phyloP scores from a whole-genome alignment of 768 basidiomycete species.

The Candolleomyces aberdarensis region DNA sequence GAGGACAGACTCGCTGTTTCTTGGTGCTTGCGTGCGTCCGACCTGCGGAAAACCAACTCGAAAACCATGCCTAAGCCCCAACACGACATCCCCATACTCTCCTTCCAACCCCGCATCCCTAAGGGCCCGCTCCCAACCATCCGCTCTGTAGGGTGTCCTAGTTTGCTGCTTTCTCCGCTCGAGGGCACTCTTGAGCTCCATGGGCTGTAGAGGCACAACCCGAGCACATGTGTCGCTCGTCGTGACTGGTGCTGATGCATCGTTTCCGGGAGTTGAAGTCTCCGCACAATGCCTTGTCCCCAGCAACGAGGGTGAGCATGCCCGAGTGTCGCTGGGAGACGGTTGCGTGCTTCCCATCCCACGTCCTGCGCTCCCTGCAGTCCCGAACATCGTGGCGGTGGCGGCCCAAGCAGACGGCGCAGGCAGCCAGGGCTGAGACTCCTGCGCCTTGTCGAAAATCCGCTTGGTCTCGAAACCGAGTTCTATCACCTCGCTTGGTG shows the following conservation, averaged over 20 bases:
- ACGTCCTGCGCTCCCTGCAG: conserved; percentile 17
- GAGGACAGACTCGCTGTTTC: conserved; percentile 24
- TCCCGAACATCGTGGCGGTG: conserved; percentile 18
- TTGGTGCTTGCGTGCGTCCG: conserved; percentile 20
- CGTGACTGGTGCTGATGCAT: conserved; percentile 22
- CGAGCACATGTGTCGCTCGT: conserved; percentile 34
- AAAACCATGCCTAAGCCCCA: conserved; percentile 28
- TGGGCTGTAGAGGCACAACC: conserved; percentile 35
- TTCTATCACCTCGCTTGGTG: no score
- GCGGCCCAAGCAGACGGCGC: conserved; percentile 31
- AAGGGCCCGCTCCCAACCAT: conserved; percentile 26
- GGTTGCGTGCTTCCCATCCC: conserved; percentile 4
- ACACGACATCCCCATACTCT: conserved; percentile 23
- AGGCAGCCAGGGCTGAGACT: conserved; percentile 14
- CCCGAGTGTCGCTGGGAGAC: conserved; percentile 12
- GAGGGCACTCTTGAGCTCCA: conserved; percentile 38
- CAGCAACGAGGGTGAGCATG: conserved; percentile 17
- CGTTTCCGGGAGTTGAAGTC: conserved; percentile 28
- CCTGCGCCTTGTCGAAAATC: background rate
- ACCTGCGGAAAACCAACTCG: conserved; percentile 29
- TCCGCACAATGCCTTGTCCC: conserved; percentile 25
- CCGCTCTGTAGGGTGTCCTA: conserved; percentile 26
- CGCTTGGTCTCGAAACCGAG: background rate
- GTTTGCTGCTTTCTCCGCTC: conserved; percentile 22
- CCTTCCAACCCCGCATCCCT: conserved; percentile 8